Evolutionary conservation across 2,329 filamentous ascomycete species (phyloP).

Genomic region (Cryphonectria nitschkei): DNA sequence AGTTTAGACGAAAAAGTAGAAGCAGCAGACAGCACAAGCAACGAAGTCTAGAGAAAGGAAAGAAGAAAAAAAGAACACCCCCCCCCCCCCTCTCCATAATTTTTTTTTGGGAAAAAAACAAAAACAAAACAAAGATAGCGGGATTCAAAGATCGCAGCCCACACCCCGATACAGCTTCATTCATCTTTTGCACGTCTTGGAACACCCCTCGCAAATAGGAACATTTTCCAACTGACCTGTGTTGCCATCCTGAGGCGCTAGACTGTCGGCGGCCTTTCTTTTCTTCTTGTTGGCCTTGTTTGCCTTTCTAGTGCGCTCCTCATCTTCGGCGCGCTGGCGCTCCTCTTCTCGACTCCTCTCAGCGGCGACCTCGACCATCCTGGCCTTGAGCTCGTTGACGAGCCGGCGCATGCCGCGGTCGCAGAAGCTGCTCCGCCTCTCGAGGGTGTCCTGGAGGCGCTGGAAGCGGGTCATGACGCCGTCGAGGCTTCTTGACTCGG

Average conservation of each 20-base stretch:
- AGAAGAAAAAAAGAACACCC: not conserved
- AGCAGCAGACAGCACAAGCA: not conserved
- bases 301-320: conserved; percentile 49
- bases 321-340: conserved; percentile 53
- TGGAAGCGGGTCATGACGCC: conserved; percentile 67
- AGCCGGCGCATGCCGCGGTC: conserved; percentile 75
- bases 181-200: not conserved
- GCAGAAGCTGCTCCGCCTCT: conserved; percentile 68
- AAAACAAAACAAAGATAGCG: not conserved
- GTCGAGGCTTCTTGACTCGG: conserved; percentile 66
- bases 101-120: too few species aligned
- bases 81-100: too few species aligned
- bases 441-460: conserved; percentile 67
- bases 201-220: not conserved
- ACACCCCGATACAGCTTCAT: not conserved
- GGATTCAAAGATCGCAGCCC: not conserved
- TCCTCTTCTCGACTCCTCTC: conserved; percentile 55
- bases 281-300: conserved; percentile 79
- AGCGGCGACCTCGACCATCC: conserved; percentile 54
- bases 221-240: conserved; percentile 36
- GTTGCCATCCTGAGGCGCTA: conserved; percentile 57
- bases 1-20: not conserved
- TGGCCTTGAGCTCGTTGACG: conserved; percentile 66
- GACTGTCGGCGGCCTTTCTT: conserved; percentile 69
- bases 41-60: not conserved